phyloP scores from a whole-genome alignment of 2,329 filamentous ascomycete genomes.

The Epichloe elymi region DNA sequence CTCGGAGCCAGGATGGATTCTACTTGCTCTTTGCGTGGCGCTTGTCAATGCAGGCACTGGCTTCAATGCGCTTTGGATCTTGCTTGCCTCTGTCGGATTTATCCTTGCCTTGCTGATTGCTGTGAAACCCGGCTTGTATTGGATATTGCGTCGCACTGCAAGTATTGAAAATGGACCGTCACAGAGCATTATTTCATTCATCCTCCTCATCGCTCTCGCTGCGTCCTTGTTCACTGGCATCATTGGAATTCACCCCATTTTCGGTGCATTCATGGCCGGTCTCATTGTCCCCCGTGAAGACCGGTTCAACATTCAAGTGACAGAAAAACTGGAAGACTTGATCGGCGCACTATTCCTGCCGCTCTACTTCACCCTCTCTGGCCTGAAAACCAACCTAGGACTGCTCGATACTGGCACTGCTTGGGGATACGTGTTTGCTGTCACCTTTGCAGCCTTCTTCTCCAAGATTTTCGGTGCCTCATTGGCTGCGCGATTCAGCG shows the following conservation, averaged over 20 bases:
- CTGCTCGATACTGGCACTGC: constrained; percentile 68
- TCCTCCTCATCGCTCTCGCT: constrained; percentile 61
- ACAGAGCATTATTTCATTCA: constrained; percentile 72
- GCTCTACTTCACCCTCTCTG: constrained; percentile 86
- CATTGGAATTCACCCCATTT: constrained; percentile 89
- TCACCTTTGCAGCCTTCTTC: constrained; percentile 68
- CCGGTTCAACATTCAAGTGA: constrained; percentile 80
- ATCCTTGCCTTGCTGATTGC: constrained; percentile 60
- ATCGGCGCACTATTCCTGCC: constrained; percentile 74
- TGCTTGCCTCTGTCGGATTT: constrained; percentile 65
- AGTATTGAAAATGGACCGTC: constrained; percentile 80
- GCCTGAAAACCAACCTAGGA: constrained; percentile 76
- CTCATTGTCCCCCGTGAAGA: constrained; percentile 78
- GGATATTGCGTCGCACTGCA: constrained; percentile 58
- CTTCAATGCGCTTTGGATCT: constrained; percentile 70
- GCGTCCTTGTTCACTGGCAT: constrained; percentile 80
- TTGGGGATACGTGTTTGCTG: constrained; percentile 81
- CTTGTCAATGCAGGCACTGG: constrained; percentile 80
- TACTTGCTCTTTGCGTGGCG: constrained; percentile 84
- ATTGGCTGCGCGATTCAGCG: constrained; percentile 60
- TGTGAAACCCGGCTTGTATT: constrained; percentile 63
- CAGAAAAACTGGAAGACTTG: constrained; percentile 89
- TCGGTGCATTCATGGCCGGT: constrained; percentile 81
- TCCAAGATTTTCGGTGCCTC: constrained; percentile 79
- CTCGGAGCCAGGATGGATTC: constrained; percentile 49